Evolutionary conservation across 805 yeast species (phyloP).

Genomic region (Yamadazyma laniorum): DNA sequence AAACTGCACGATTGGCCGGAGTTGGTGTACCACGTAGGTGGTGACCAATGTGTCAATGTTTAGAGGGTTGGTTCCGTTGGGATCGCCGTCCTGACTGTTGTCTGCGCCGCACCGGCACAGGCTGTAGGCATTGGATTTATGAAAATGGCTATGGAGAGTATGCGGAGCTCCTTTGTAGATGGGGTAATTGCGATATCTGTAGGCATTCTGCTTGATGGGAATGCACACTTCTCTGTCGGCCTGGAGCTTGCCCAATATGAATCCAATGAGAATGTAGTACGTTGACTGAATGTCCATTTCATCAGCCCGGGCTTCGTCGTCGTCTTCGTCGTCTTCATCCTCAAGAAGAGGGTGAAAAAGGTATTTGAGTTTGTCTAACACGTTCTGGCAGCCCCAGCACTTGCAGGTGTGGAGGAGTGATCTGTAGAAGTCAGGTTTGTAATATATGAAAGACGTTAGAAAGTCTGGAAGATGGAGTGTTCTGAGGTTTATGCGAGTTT

Average conservation of each 20-base stretch:
- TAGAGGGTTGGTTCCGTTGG: slow-evolving; percentile 18
- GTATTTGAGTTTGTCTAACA: slow-evolving; percentile 21
- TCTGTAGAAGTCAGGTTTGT: slow-evolving; percentile 35
- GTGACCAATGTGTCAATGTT: slow-evolving; percentile 34
- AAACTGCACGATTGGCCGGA: slow-evolving; percentile 29
- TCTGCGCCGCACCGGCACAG: slow-evolving; percentile 20
- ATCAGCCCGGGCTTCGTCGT: slow-evolving; percentile 3
- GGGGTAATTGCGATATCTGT: slow-evolving; percentile 25
- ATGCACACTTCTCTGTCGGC: slow-evolving; percentile 36
- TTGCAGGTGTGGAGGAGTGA: slow-evolving; percentile 35
- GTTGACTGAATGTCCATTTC: slow-evolving; percentile 26
- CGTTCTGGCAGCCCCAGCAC: slow-evolving; percentile 35
- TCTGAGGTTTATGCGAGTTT: slow-evolving; percentile 17
- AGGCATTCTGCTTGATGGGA: slow-evolving; percentile 28
- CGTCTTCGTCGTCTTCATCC: slow-evolving; percentile 11
- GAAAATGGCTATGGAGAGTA: slow-evolving; percentile 32
- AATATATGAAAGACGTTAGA: slow-evolving; percentile 35
- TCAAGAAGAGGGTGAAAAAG: slow-evolving; percentile 23
- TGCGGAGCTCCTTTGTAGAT: slow-evolving; percentile 36
- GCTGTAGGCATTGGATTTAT: slow-evolving; percentile 8
- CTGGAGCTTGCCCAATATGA: slow-evolving; percentile 32
- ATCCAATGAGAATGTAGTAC: slow-evolving; percentile 31
- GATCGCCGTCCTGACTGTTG: slow-evolving; percentile 17
- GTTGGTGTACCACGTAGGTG: slow-evolving; percentile 34
- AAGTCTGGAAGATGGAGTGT: slow-evolving; percentile 34